Conservation (phyloP, 2,329 filamentous ascomycete genomes). For the Grosmannia huntii region DNA sequence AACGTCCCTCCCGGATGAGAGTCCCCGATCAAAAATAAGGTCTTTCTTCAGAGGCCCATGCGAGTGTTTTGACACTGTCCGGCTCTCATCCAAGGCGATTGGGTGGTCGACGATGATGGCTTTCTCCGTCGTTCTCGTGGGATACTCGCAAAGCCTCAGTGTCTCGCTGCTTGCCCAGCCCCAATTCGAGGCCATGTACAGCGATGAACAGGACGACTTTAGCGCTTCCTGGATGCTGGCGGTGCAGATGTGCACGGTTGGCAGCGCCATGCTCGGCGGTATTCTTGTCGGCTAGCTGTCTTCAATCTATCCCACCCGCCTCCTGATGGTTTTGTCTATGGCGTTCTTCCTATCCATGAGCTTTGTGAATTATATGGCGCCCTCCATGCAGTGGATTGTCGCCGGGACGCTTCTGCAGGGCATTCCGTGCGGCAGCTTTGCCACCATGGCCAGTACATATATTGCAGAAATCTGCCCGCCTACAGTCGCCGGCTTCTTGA, state of each 20-base stretch:
- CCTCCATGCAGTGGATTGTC: slow-evolving; percentile 10
- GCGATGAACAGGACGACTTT: slow-evolving; percentile 9
- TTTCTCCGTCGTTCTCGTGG: slow-evolving; percentile 13
- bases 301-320: slow-evolving; percentile 6
- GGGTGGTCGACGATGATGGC: slow-evolving; percentile 11
- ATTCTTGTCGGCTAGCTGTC: slow-evolving; percentile 12
- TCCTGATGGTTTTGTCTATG: slow-evolving; percentile 7
- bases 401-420: slow-evolving; percentile 13
- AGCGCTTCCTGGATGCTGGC: slow-evolving; percentile 11
- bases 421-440: slow-evolving; percentile 13
- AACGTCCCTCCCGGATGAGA: not conserved
- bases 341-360: slow-evolving; percentile 6
- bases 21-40: not conserved
- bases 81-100: slow-evolving; percentile 6
- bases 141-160: slow-evolving; percentile 13
- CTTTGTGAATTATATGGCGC: slow-evolving; percentile 12
- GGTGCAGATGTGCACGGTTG: slow-evolving; percentile 11
- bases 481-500: slow-evolving; percentile 8
- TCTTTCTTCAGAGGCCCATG: not conserved
- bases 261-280: slow-evolving; percentile 11
- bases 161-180: slow-evolving; percentile 14
- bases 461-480: slow-evolving; percentile 13
- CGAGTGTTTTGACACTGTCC: not conserved
- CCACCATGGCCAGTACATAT: slow-evolving; percentile 12
- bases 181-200: slow-evolving; percentile 16